Conservation (phyloP, 805 yeast genomes). For the Wickerhamiella kazuoi region DNA sequence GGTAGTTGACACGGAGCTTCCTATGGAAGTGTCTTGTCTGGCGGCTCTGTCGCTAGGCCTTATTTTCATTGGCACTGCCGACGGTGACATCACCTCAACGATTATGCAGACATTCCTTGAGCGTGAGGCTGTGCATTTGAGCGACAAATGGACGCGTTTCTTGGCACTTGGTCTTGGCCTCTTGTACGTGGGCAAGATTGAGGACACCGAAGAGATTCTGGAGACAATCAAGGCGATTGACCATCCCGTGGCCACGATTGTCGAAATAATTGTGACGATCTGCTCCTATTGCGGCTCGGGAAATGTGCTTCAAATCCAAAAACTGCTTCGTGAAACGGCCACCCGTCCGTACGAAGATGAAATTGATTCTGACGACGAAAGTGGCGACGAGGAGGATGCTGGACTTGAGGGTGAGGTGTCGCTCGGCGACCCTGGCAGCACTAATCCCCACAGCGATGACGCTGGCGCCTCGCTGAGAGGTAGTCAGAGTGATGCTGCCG, state of each 20-base stretch:
- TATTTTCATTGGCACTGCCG: conserved; percentile 86
- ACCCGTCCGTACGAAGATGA: conserved; percentile 42
- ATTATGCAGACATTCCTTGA: conserved; percentile 81
- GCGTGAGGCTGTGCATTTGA: conserved; percentile 57
- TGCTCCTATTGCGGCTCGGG: conserved; percentile 98
- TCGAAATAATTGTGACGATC: conserved; percentile 75
- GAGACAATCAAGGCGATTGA: conserved; percentile 91
- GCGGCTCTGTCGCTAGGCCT: conserved; percentile 90
- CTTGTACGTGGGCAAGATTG: conserved; percentile 83
- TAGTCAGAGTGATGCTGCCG: conserved; percentile 6
- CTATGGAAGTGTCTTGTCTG: conserved; percentile 64
- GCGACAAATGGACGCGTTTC: conserved; percentile 75
- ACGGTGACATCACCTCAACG: conserved; percentile 86
- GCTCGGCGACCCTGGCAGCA: conserved; percentile 2
- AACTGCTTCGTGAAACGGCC: conserved; percentile 73
- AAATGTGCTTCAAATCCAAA: conserved; percentile 85
- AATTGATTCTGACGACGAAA: conserved; percentile 40
- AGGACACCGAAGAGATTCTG: conserved; percentile 74
- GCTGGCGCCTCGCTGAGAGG: conserved; percentile 19
- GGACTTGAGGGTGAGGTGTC: conserved; percentile 1
- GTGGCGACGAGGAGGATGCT: conserved; percentile 21
- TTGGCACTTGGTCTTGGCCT: conserved; percentile 84
- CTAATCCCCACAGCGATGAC: conserved; percentile 9
- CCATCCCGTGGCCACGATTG: conserved; percentile 78
- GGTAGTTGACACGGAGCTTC: conserved; percentile 54